These are phyloP conservation scores for Yamadazyma tumulicola DNA, from an alignment of 805 yeast species.

Conservation along the genomic window DNA sequence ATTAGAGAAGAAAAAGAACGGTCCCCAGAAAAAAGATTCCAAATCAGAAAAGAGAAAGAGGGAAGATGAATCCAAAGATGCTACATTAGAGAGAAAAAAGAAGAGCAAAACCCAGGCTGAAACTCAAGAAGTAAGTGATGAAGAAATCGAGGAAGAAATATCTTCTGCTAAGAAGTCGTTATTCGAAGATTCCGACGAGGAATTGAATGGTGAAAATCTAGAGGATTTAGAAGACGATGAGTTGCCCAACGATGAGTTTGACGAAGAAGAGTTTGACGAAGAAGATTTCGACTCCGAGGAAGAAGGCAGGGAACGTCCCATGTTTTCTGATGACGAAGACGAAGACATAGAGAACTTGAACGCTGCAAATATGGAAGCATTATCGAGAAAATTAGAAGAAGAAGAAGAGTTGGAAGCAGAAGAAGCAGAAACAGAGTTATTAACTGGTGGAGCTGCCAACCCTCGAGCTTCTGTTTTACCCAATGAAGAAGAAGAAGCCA, in stretches of 20 bases:
- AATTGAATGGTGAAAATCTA: constrained; percentile 46
- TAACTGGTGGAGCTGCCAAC: constrained; percentile 55
- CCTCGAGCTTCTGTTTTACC: constrained; percentile 81
- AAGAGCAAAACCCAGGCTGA: constrained; percentile 20
- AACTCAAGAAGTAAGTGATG: constrained; percentile 29
- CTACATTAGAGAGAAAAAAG: constrained; percentile 17
- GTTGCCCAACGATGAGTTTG: constrained; percentile 31
- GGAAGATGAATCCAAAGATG: constrained; percentile 11
- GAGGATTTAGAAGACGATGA: constrained; percentile 33
- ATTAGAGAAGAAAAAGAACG: constrained; percentile 33
- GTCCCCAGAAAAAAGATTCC: no score
- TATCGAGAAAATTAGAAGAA: constrained; percentile 64
- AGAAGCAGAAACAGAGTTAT: constrained; percentile 51
- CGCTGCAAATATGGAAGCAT: constrained; percentile 80
- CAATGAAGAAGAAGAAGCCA: constrained; percentile 58
- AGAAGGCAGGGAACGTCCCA: constrained; percentile 57
- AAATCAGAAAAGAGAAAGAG: constrained; percentile 14
- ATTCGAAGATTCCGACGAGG: constrained; percentile 72
- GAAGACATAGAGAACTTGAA: constrained; percentile 62
- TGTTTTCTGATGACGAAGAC: constrained; percentile 64
- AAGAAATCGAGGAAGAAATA: constrained; percentile 54
- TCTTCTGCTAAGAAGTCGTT: constrained; percentile 68
- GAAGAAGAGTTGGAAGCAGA: constrained; percentile 46
- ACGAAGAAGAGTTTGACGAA: constrained; percentile 48
- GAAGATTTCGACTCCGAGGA: constrained; percentile 54